Conservation (phyloP, 768 basidiomycete species). For the Xerocomellus chrysenteron region DNA sequence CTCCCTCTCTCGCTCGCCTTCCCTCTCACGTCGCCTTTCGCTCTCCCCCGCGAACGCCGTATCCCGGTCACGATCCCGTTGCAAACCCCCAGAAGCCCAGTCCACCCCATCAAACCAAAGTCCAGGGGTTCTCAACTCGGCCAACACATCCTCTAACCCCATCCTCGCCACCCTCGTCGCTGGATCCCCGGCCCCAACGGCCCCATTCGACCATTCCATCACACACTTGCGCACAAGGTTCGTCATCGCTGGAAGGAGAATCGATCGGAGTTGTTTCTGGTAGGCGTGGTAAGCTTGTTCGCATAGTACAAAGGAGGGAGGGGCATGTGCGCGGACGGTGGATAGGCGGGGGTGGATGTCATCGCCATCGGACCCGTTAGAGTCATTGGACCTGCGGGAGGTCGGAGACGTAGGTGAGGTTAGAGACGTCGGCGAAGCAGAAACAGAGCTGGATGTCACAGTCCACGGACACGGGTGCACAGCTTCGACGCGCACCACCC, state of each 20-base stretch:
- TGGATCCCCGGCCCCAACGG: constrained; percentile 56
- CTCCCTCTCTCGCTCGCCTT: constrained; percentile 33
- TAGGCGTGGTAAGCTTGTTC: constrained; percentile 61
- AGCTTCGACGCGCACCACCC: constrained; percentile 24
- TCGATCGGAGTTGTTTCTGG: constrained; percentile 55
- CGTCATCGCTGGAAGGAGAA: constrained; percentile 63
- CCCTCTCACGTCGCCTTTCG: constrained; percentile 31
- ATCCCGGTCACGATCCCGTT: constrained; percentile 39
- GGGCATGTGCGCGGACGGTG: constrained; percentile 50
- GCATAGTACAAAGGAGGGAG: constrained; percentile 63
- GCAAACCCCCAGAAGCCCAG: constrained; percentile 42
- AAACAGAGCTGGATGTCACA: constrained; percentile 15
- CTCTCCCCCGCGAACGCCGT: constrained; percentile 20
- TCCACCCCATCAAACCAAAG: constrained; percentile 76
- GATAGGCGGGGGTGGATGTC: constrained; percentile 48
- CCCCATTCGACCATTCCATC: constrained; percentile 55
- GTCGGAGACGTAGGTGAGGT: constrained; percentile 25
- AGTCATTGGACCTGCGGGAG: constrained; percentile 10
- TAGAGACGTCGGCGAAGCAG: constrained; percentile 8
- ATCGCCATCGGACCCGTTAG: constrained; percentile 7
- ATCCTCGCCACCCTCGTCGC: constrained; percentile 54
- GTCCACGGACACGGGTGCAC: constrained; percentile 67
- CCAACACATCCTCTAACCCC: constrained; percentile 59
- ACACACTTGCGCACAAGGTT: constrained; percentile 68
- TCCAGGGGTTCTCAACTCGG: constrained; percentile 51